Evolutionary conservation across 2,329 filamentous ascomycete species (phyloP), one percentile per base, ranked within the genome.

Genomic region (Ophiobolus disseminans): DNA sequence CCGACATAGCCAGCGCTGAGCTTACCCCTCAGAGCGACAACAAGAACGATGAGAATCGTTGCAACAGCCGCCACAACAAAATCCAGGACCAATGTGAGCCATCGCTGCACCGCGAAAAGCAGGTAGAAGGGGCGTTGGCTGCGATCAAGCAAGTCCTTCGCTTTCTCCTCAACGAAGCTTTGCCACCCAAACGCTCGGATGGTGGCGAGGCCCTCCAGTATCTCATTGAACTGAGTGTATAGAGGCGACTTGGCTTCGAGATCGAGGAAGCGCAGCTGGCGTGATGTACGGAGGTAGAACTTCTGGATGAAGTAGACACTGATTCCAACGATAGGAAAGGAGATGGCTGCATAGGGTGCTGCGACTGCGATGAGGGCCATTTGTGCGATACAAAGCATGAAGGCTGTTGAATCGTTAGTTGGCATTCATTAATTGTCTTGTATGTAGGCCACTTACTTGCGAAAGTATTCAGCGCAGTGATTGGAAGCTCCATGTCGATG

Each of bases 101-200:
- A 80, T 4, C 73, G 66, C 52, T 80, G 77, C 16, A 77, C 68
- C 30, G 72, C 74, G n/a, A 75, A 70, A 10, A 79, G 63, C 1
- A 79, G 69, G 52, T 79, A 80, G 52, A 72, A 78, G 0, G 78
- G 76, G 2, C 66, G 65, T 48, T 80, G 78, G 5, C 72, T 73
- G 19, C 55, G 55, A 44, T 79, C 73, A 6, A 80, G 68, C 14
- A 73, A 51, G 2, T 57, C 41, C 0, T 72, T 65, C 2, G 70
- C 75, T 36, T 75, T 74, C 10, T 73, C 55, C 0, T 70, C 64
- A 23, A 76, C 70, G 2, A 68, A 60, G 4, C 58, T 57, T n/a
- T 73, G 69, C 79, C 80, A 82, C 1, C 73, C 72, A 44, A 81
- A 82, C 0, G 81, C 76, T 7, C 80, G 77, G 26, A 84, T 77